Evolutionary conservation across 352 stramenopile genomes (phyloP).

Genomic region (Globisporangium cylindrosporum): DNA sequence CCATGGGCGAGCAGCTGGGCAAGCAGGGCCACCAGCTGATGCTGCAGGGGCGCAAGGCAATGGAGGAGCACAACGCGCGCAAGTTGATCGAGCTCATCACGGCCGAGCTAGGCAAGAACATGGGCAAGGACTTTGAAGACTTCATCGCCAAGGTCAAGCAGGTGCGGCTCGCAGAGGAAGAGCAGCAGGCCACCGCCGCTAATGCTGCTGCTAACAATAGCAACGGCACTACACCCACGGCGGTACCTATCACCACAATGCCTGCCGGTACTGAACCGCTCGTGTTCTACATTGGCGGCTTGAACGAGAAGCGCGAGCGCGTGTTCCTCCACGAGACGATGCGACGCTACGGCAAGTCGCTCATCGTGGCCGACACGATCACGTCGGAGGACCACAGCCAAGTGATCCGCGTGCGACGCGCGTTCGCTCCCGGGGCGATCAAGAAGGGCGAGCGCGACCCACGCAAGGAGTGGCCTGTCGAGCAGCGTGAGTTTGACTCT

Average conservation of each 20-base stretch:
- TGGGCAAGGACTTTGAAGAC: constrained; percentile 69
- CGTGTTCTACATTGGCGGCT: constrained; percentile 69
- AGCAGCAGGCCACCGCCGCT: constrained; percentile 12
- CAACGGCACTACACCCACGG: background rate
- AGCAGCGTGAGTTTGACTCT: constrained; percentile 39
- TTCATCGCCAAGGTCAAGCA: constrained; percentile 62
- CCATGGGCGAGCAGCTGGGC: constrained; percentile 13
- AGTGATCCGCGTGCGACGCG: constrained; percentile 67
- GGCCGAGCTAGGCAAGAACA: constrained; percentile 55
- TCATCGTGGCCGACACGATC: constrained; percentile 85
- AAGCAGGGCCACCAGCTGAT: constrained; percentile 5
- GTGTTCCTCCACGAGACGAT: constrained; percentile 91
- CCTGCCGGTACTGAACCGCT: constrained; percentile 19
- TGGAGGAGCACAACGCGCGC: constrained; percentile 45
- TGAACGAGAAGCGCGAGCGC: constrained; percentile 88
- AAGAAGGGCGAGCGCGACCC: constrained; percentile 56
- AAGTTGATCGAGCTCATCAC: constrained; percentile 53
- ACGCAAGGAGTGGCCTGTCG: constrained; percentile 65
- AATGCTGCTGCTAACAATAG: background rate
- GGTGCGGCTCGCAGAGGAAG: constrained; percentile 30
- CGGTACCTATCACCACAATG: background rate
- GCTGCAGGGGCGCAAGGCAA: constrained; percentile 26
- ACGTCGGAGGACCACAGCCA: constrained; percentile 77
- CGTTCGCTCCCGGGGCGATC: constrained; percentile 24
- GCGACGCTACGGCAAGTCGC: constrained; percentile 66